Conservation (phyloP, 345 rosid genomes). For the Citrus maxima region DNA sequence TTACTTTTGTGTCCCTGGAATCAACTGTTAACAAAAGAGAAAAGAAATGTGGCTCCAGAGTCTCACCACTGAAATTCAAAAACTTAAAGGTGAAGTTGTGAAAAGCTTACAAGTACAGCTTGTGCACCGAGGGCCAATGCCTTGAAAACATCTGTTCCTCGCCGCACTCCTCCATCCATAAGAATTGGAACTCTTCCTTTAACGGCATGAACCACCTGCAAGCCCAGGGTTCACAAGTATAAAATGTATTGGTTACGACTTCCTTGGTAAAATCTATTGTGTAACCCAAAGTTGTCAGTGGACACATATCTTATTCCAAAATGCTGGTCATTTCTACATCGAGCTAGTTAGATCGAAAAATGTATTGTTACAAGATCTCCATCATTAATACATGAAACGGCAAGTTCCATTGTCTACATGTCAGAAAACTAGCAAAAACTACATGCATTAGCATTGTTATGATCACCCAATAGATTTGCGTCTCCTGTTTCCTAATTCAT, state of each 20-base stretch:
- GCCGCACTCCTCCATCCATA: slow-evolving; percentile 76
- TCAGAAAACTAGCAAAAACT: too few species aligned
- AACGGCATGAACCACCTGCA: slow-evolving; percentile 70
- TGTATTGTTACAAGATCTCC: background rate
- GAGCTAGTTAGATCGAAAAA: too few species aligned
- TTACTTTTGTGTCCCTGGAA: too few species aligned
- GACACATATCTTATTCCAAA: background rate
- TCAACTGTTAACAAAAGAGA: too few species aligned
- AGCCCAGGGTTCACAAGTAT: background rate
- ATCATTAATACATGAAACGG: background rate
- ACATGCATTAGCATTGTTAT: background rate
- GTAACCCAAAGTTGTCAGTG: background rate
- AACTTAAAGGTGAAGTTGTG: background rate
- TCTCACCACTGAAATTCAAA: background rate
- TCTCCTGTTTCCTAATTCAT: background rate
- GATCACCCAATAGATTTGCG: background rate
- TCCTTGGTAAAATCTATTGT: background rate
- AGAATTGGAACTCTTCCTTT: slow-evolving; percentile 72
- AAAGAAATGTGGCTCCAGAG: too few species aligned
- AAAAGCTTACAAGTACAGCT: slow-evolving; percentile 67
- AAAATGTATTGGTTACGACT: background rate
- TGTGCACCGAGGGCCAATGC: slow-evolving; percentile 83
- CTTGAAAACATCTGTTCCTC: slow-evolving; percentile 88
- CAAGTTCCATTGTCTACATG: background rate
- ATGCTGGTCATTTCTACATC: background rate